These are phyloP conservation scores for Marasmius oreades DNA, from an alignment of 1,284 basidiomycete species.

Conservation along the genomic window DNA sequence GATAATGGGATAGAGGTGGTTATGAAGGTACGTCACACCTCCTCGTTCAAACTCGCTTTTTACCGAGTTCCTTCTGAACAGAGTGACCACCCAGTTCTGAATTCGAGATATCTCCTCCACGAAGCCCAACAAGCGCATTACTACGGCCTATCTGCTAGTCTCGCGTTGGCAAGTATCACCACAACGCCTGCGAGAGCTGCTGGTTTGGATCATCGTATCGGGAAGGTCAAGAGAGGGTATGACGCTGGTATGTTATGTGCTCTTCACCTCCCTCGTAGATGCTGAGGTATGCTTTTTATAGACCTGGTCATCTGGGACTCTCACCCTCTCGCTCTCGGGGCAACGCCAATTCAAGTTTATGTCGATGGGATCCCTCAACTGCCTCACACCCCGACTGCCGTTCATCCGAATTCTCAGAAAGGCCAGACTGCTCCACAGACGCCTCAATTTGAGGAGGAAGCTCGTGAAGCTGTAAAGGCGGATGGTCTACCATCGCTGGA, in stretches of 20 bases:
- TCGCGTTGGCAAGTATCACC: conserved; percentile 61
- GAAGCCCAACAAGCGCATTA: conserved; percentile 87
- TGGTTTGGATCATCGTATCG: conserved; percentile 69
- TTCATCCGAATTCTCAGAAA: conserved; percentile 36
- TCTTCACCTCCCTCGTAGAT: not conserved
- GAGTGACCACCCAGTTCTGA: conserved; percentile 71
- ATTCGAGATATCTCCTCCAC: conserved; percentile 78
- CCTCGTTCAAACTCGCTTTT: too few species aligned
- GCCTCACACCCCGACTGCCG: conserved; percentile 12
- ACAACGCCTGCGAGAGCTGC: conserved; percentile 61
- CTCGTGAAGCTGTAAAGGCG: conserved; percentile 47
- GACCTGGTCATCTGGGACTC: conserved; percentile 57
- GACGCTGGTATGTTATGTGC: conserved; percentile 32
- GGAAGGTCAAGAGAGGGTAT: conserved; percentile 53
- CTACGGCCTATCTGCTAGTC: conserved; percentile 45
- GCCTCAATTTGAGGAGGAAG: conserved; percentile 59
- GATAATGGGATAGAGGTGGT: conserved; percentile 63
- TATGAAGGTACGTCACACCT: conserved; percentile 63
- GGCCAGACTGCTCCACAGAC: conserved; percentile 50
- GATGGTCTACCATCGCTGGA: conserved; percentile 66
- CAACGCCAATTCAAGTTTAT: conserved; percentile 62
- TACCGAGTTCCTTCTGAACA: too few species aligned
- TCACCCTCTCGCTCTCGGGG: conserved; percentile 62
- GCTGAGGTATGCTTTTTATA: conserved; percentile 10
- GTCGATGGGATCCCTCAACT: conserved; percentile 63